These are phyloP conservation scores for Chaetoscypha palmicola DNA, from an alignment of 2,329 filamentous ascomycete genomes.

Conservation along the genomic window DNA sequence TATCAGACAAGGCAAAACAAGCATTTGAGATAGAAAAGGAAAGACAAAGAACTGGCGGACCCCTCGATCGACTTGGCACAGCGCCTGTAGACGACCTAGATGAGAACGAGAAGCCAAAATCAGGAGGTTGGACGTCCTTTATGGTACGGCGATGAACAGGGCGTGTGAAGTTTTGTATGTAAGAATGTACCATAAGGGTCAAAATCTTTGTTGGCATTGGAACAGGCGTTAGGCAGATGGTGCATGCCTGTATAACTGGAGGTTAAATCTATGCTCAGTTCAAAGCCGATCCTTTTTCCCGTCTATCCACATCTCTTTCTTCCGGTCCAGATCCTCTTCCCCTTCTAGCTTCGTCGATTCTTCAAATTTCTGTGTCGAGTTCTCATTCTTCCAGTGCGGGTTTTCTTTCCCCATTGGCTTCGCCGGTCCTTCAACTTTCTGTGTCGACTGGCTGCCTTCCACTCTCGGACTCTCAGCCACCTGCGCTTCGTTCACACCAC, in stretches of 20 bases:
- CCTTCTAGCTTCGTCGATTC: no score
- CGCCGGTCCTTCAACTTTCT: no score
- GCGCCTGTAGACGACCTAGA: neutral
- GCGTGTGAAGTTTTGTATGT: constrained; percentile 8
- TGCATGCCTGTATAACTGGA: constrained; percentile 1
- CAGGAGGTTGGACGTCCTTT: constrained; percentile 19
- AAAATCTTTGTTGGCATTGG: constrained; percentile 8
- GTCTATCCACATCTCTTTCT: constrained; percentile 3
- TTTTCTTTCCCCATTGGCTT: no score
- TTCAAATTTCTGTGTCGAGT: no score
- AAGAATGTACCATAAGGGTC: constrained; percentile 14
- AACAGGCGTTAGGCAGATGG: constrained; percentile 8
- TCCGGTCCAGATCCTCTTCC: neutral
- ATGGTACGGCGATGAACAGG: constrained; percentile 16
- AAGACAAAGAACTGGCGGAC: constrained; percentile 25
- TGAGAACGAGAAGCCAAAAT: constrained; percentile 10
- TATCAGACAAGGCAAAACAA: constrained; percentile 22
- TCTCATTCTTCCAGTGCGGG: no score
- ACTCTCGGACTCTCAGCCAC: no score
- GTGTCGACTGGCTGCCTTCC: no score
- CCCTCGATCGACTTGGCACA: constrained; percentile 27
- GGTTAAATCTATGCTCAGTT: constrained; percentile 3
- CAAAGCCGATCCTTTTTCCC: constrained; percentile 1
- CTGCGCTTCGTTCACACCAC: no score
- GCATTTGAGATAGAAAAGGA: constrained; percentile 29